Conservation (phyloP, 2,329 filamentous ascomycete genomes). For the Aspergillus pseudoglaucus region DNA sequence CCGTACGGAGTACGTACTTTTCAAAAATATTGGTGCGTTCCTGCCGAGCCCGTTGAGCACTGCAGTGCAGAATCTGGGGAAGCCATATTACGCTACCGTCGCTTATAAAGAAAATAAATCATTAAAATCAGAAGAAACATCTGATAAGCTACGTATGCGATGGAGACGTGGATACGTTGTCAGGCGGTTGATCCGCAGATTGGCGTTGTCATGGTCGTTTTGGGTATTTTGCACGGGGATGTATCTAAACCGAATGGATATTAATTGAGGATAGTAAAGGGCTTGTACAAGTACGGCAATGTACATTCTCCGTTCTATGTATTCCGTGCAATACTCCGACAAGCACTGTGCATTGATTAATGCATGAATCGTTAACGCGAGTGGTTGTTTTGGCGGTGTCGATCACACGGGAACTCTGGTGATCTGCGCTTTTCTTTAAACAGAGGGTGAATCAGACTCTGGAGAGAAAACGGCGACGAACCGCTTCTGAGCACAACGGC, state of each 20-base stretch:
- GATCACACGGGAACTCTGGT: constrained; percentile 19
- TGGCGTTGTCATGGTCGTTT: no score
- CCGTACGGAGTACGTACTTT: no score
- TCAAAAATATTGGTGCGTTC: no score
- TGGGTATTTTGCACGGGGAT: no score
- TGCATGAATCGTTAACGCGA: neutral
- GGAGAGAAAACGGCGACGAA: neutral
- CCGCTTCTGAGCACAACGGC: no score
- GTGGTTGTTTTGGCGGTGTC: constrained; percentile 7
- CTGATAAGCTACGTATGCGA: neutral
- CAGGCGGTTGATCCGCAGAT: neutral
- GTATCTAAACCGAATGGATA: no score
- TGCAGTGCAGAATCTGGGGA: no score
- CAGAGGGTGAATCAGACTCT: neutral
- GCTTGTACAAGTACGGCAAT: neutral
- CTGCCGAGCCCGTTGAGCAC: no score
- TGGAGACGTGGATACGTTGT: neutral
- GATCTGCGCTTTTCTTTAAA: neutral
- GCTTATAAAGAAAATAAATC: no score
- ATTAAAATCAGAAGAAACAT: no score
- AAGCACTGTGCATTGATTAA: neutral
- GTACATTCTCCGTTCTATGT: neutral
- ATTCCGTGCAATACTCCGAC: neutral
- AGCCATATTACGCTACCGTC: no score
- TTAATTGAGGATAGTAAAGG: neutral